Percentiles rank a stretch among this genome's conserved stretches.
Conservation (phyloP, 805 yeast species). For the Ogataea pilisensis region DNA sequence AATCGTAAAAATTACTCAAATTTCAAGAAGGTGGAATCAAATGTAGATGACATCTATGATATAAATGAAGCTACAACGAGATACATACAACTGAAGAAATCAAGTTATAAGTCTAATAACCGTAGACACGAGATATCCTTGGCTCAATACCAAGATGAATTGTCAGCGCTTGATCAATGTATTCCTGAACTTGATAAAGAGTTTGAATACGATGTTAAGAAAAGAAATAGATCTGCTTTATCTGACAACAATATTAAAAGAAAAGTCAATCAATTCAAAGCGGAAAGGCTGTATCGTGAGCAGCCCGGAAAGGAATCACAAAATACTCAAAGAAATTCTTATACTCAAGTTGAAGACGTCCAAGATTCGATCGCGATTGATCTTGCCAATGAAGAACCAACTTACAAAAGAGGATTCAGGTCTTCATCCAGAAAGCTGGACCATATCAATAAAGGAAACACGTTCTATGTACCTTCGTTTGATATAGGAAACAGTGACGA, state of each 20-base stretch:
- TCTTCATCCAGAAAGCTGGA: not conserved
- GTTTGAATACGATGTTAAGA: constrained; percentile 3
- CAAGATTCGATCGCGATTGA: not conserved
- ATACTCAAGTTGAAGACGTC: too few relatives aligned
- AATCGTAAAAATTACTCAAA: constrained; percentile 14
- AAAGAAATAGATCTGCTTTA: not conserved
- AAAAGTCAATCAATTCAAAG: too few relatives aligned
- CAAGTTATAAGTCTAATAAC: constrained; percentile 11
- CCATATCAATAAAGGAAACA: too few relatives aligned
- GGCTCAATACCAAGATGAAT: constrained; percentile 1
- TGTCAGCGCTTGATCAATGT: not conserved
- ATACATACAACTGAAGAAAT: constrained; percentile 10
- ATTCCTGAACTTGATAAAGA: constrained; percentile 18
- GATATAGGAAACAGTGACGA: constrained; percentile 8
- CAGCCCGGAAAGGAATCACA: too few relatives aligned
- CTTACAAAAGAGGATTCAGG: not conserved
- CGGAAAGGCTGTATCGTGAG: too few relatives aligned
- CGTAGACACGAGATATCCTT: constrained; percentile 11
- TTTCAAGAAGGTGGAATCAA: constrained; percentile 9
- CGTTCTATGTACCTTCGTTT: not conserved
- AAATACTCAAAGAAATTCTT: too few relatives aligned
- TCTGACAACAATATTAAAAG: not conserved
- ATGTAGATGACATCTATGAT: constrained; percentile 5
- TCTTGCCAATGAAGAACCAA: not conserved
- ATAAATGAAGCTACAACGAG: constrained; percentile 19